Evolutionary conservation across 169 alveolate genomes (phyloP).

Genomic region (Eimeria sp.): DNA sequence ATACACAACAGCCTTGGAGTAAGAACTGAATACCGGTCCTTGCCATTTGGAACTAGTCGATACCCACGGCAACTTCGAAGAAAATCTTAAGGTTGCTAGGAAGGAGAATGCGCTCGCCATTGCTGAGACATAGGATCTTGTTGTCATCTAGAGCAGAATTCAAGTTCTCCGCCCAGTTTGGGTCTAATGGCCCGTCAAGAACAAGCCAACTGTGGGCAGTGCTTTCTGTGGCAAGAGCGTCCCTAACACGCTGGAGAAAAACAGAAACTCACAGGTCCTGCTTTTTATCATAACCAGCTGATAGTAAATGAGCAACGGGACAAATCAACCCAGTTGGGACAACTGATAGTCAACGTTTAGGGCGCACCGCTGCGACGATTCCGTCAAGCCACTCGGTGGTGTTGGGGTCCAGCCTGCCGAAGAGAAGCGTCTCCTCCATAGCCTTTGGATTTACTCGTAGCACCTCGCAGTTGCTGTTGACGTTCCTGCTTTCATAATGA

Average conservation of each 20-base stretch:
- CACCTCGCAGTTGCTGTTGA: neutral
- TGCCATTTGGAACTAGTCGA: neutral
- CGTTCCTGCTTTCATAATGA: neutral
- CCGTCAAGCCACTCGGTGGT: conserved; percentile 98
- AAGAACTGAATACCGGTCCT: neutral
- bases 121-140: conserved; percentile 94
- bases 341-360: neutral
- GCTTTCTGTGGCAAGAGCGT: conserved; percentile 54
- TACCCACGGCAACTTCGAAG: conserved; percentile 92
- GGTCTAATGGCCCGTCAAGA: conserved; percentile 98
- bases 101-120: conserved; percentile 96
- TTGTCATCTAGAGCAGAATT: conserved; percentile 98
- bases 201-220: conserved; percentile 95
- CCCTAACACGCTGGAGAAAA: conserved; percentile 63
- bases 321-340: conserved; percentile 41
- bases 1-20: neutral
- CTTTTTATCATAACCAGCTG: neutral
- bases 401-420: conserved; percentile 96
- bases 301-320: neutral
- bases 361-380: conserved; percentile 94
- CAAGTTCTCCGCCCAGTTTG: conserved; percentile 98
- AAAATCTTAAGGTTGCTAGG: conserved; percentile 95
- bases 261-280: neutral
- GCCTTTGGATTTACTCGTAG: conserved; percentile 95
- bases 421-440: conserved; percentile 94